Conservation (phyloP, 495 filamentous ascomycete genomes). For the Sporormia fimetaria region DNA sequence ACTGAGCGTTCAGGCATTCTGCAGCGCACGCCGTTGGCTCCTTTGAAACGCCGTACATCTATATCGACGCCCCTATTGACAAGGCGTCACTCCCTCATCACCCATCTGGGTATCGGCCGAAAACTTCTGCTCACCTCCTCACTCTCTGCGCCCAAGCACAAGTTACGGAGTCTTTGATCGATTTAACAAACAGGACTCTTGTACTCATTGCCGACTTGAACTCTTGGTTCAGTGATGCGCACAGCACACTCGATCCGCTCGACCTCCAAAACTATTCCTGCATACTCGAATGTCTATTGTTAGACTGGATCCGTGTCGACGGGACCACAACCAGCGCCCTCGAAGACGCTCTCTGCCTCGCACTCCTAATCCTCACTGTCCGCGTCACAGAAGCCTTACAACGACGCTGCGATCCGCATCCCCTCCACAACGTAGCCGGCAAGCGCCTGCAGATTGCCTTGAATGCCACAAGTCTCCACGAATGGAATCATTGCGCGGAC, state of each 20-base stretch:
- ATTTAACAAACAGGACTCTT: conserved; percentile 15
- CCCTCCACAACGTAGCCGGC: conserved; percentile 18
- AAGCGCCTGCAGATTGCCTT: conserved; percentile 22
- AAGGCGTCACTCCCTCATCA: conserved; percentile 7
- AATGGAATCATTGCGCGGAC: conserved; percentile 20
- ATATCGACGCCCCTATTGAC: conserved; percentile 13
- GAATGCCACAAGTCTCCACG: conserved; percentile 12
- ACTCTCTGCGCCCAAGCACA: conserved; percentile 14
- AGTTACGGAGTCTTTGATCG: conserved; percentile 14
- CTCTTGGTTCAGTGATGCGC: conserved; percentile 19
- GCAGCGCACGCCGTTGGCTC: conserved; percentile 25
- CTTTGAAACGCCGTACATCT: conserved; percentile 21
- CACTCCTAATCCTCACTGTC: conserved; percentile 23
- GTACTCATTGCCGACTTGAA: conserved; percentile 21
- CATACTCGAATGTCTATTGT: conserved; percentile 18
- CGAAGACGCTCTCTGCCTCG: conserved; percentile 25
- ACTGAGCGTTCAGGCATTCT: conserved; percentile 27
- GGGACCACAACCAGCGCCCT: conserved; percentile 9
- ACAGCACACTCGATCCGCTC: conserved; percentile 23
- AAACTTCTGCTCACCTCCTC: conserved; percentile 19
- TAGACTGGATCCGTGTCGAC: conserved; percentile 17
- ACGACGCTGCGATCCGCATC: conserved; percentile 1
- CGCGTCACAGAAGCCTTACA: conserved; percentile 16
- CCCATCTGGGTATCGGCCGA: conserved; percentile 18
- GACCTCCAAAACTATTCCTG: conserved; percentile 24